Evolutionary conservation across 2,329 filamentous ascomycete genomes (phyloP).

Genomic region (Hirsutella rhossiliensis): DNA sequence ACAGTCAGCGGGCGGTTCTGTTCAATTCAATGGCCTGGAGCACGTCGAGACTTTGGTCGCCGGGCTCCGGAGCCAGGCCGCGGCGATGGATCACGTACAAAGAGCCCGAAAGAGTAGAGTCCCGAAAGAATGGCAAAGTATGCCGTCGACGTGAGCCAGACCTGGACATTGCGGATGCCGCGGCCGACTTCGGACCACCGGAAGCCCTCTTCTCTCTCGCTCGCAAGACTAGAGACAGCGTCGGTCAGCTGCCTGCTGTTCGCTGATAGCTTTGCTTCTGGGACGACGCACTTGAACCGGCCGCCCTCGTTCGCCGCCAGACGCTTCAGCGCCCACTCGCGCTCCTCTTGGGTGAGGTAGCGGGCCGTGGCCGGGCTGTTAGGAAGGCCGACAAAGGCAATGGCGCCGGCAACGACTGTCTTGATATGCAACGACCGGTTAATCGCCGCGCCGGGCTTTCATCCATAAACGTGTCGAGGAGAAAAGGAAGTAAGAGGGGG

Average conservation of each 20-base stretch:
- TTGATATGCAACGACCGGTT: too few species aligned
- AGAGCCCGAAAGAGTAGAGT: conserved; percentile 52
- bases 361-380: conserved; percentile 40
- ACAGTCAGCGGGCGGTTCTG: not conserved
- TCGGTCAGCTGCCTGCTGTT: not conserved
- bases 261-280: not conserved
- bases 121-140: conserved; percentile 49
- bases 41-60: too few species aligned
- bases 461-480: too few species aligned
- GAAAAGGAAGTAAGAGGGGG: too few species aligned
- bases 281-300: conserved; percentile 17
- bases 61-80: too few species aligned
- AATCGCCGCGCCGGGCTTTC: too few species aligned
- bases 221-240: not conserved
- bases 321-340: conserved; percentile 32
- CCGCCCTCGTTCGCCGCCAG: conserved; percentile 25
- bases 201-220: conserved; percentile 32
- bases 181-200: conserved; percentile 49
- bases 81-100: conserved; percentile 30
- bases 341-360: conserved; percentile 42
- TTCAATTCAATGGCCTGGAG: too few species aligned
- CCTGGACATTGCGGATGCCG: conserved; percentile 46
- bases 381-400: conserved; percentile 42
- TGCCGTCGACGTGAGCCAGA: conserved; percentile 50
- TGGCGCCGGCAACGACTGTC: conserved; percentile 40